Percentiles rank a stretch among this genome's conserved stretches.
Evolutionary conservation across 805 yeast species (phyloP).

Genomic region (Ogataea methanolica): DNA sequence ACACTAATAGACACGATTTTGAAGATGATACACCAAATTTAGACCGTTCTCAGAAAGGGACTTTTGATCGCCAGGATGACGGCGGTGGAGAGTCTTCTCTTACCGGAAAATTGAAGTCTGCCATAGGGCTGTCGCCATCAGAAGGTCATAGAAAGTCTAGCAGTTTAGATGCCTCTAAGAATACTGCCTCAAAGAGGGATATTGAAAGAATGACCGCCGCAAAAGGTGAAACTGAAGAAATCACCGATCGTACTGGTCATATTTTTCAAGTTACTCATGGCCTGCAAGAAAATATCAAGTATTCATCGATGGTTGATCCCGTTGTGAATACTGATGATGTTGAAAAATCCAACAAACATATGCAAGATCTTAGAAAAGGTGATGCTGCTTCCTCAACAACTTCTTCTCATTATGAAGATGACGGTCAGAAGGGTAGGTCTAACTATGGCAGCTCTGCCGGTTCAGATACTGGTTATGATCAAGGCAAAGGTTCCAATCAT

Average conservation of each 20-base stretch:
- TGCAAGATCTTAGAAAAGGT: background rate
- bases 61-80: background rate
- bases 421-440: background rate
- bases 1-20: background rate
- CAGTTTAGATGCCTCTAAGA: conserved; percentile 6
- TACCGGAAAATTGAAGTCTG: conserved; percentile 1
- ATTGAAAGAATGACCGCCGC: conserved; percentile 1
- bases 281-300: conserved; percentile 15
- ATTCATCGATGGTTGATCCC: conserved; percentile 27
- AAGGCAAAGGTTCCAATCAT: background rate
- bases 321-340: conserved; percentile 18
- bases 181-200: conserved; percentile 7
- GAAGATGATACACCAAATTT: conserved; percentile 13
- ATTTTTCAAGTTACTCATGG: conserved; percentile 12
- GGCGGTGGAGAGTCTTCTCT: background rate
- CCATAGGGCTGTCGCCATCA: background rate
- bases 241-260: conserved; percentile 5
- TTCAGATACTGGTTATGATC: background rate
- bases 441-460: too few relatives aligned
- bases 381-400: background rate
- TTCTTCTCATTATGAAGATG: background rate
- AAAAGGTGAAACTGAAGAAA: conserved; percentile 6
- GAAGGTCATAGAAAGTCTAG: background rate
- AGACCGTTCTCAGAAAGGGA: conserved; percentile 3
- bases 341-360: conserved; percentile 1